Conservation (phyloP, 1,284 basidiomycete genomes). For the Kwoniella shivajii region DNA sequence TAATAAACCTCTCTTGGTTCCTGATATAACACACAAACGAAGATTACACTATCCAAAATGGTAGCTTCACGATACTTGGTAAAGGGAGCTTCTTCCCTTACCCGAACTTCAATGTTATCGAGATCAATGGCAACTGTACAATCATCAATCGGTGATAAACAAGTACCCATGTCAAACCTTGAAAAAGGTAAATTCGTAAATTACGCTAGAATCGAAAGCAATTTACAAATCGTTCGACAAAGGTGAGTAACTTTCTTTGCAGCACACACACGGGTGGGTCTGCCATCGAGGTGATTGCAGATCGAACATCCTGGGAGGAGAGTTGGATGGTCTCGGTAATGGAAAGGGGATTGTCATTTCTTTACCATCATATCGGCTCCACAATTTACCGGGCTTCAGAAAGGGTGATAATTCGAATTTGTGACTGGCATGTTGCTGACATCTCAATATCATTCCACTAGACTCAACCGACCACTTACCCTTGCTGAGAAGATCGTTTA, state of each 20-base stretch:
- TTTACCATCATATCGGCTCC: conserved; percentile 4
- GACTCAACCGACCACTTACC: conserved; percentile 89
- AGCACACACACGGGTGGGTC: no score
- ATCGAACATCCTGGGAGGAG: no score
- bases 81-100: conserved; percentile 33
- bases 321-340: neutral
- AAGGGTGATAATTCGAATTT: no score
- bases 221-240: conserved; percentile 79
- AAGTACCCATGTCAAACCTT: conserved; percentile 91
- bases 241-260: conserved; percentile 70
- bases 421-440: no score
- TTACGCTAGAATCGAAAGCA: conserved; percentile 97
- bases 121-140: conserved; percentile 48
- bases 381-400: conserved; percentile 8
- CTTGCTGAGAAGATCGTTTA: conserved; percentile 98
- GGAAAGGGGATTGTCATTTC: conserved; percentile 1
- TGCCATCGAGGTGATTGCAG: no score
- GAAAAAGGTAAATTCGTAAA: conserved; percentile 79
- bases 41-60: conserved; percentile 23
- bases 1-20: neutral
- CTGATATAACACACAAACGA: neutral
- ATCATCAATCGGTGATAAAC: conserved; percentile 75
- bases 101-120: conserved; percentile 24
- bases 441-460: conserved; percentile 52
- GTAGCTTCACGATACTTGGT: conserved; percentile 35